Evolutionary conservation across 495 filamentous ascomycete species (phyloP), one percentile per base, ranked within the genome.

Genomic region (Podospora pseudocomata): DNA sequence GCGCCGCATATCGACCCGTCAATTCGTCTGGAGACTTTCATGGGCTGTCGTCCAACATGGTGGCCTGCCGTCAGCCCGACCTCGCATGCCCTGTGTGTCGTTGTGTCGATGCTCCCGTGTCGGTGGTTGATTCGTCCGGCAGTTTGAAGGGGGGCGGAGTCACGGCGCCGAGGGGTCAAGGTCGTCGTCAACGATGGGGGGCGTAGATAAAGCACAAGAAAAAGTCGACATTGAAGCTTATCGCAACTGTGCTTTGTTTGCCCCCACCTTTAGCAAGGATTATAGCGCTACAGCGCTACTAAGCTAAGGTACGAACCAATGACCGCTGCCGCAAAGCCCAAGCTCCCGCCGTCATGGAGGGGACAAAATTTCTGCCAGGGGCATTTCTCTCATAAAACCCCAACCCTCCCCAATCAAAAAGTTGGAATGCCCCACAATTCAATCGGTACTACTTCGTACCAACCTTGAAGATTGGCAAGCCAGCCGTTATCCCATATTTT

Each of bases 1-100:
- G 80, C 77, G 80, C 82, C 80, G 80, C 79, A 82, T 80, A 80
- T 80, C 79, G 80, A 81, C 78, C 81, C 78, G 75, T 85, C 80
- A 76, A 83, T 80, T 80, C 79, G 80, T 74, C 74, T 81, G 68
- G 79, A 74, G 77, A 81, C 76, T 83, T 80, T 84, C 82, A 85
- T 85, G 82, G 77, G 82, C 75, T 79, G 77, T 79, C 74, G 79
- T 75, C 75, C 69, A 75, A 74, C 82, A 85, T 85, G 76, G 71
- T 82, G 76, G 73, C 77, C 70, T 73, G 69, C 74, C 73, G 72
- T 69, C 76, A 81, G 77, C 77, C 78, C 74, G 78, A 70, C 77
- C 75, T 77, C 72, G 72, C 65, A 58, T 58, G 55, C 67, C 76
- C 71, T 39, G 32, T 28, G 63, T 20, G 56, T 65, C 68, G 32